phyloP scores from a whole-genome alignment of 352 stramenopile species.

The Phytophthora sansomeana region DNA sequence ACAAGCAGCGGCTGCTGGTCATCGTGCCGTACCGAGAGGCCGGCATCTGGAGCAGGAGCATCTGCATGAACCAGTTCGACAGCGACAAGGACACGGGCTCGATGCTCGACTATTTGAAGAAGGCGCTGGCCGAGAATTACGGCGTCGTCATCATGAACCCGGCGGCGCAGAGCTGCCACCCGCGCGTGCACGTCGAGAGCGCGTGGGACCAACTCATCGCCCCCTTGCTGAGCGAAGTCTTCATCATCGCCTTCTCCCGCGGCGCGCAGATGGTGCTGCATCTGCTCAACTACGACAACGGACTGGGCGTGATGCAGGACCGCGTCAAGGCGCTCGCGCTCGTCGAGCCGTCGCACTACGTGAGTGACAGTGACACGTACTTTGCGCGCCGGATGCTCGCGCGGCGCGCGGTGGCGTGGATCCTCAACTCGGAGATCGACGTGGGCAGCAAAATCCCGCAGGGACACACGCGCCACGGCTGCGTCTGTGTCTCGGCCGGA shows the following conservation, averaged over 20 bases:
- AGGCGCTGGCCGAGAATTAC: conserved; percentile 84
- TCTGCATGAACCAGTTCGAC: conserved; percentile 78
- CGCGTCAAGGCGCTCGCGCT: conserved; percentile 82
- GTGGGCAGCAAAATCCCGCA: conserved; percentile 79
- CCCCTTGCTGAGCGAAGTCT: conserved; percentile 71
- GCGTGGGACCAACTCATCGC: conserved; percentile 84
- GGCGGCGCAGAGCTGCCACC: conserved; percentile 77
- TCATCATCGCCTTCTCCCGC: conserved; percentile 81
- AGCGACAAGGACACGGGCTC: conserved; percentile 69
- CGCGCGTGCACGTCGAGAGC: conserved; percentile 74
- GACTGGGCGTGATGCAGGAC: conserved; percentile 81
- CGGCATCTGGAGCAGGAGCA: conserved; percentile 87
- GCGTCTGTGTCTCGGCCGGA: conserved; percentile 81
- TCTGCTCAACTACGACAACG: conserved; percentile 81
- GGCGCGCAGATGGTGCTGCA: conserved; percentile 85
- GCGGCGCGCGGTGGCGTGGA: conserved; percentile 74
- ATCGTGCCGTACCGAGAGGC: conserved; percentile 88
- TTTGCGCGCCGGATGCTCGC: conserved; percentile 78
- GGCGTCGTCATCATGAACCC: conserved; percentile 87
- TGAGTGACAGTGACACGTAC: conserved; percentile 77
- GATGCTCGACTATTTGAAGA: conserved; percentile 85
- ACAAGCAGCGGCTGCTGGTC: conserved; percentile 72
- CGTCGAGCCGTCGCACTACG: conserved; percentile 86
- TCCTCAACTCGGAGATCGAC: conserved; percentile 78
- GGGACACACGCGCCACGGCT: conserved; percentile 75